Evolutionary conservation across 2,329 filamentous ascomycete genomes (phyloP), one percentile per base, ranked within the genome.

Genomic region (Xylaria arbuscula): DNA sequence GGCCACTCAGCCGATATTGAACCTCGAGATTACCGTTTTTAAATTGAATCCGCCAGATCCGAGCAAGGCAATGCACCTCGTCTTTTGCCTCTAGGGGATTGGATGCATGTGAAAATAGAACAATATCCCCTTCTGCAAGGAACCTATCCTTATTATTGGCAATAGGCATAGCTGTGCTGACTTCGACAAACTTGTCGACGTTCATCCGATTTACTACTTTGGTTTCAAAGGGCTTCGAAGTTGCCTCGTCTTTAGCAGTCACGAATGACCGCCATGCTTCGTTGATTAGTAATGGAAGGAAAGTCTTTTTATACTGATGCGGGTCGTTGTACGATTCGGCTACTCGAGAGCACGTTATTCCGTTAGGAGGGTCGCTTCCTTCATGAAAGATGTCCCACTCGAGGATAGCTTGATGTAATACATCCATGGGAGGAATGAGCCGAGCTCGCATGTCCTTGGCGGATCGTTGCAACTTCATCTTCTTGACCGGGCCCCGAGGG

Each of bases 251-350:
- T 78, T 94, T 94, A 22, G 93, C 88, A 58, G 93, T 94, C 59
- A 97, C 90, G 78, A 99, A 96, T 4, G 93, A 92, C 77, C 97
- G 92, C 96, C 96, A 99, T 36, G 95, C 95, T 83, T 99, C 96
- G 32, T 97, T 91, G 36, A 96, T 89, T 40, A 99, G 86, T 24
- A 99, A 85, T 6, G 95, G 94, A 72, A 97, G 90, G 80, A 99
- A 99, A 0, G 94, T 97, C 67, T 89, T 86, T 78, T 97, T 93
- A 78, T 99, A 99, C 58, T 92, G 90, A 51, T 83, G 82, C 0
- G 94, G 92, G 73, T 93, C 90, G 34, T 84, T 80, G 80, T 97
- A 99, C 0, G 88, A 89, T 69, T 93, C 91, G 5, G 91, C 90
- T 11, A 99, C 95, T 62, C 89, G 85, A 55, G 86, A 89, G 76